Base-by-base conservation (phyloP, 306 rosid species). In the Notholithocarpus densiflorus region DNA sequence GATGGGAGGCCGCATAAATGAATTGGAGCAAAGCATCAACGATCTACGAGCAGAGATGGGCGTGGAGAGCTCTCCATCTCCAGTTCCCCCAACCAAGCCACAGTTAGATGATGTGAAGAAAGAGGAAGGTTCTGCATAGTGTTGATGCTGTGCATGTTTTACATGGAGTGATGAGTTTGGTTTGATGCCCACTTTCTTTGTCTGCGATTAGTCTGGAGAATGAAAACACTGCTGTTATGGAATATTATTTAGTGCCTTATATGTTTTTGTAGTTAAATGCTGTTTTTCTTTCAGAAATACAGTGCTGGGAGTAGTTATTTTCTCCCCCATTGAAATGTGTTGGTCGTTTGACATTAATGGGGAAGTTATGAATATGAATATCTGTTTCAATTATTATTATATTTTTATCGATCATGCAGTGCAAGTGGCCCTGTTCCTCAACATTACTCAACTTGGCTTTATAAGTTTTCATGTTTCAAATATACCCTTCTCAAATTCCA, bases 21-120 rank as follows among this genome's bases (percentile, higher is more conserved):
- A 96, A 79, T 78, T 96, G 96, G 99, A 96, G 88, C 89, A 87
- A 72, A 96, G 98, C 91, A 88, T 96, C 82, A 91, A 84, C 5
- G 98, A 96, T 69, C 82, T 96, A 32, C 90, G 88, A 82, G 78
- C 92, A 53, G 99, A 95, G 88, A 95, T 95, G 94, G 99, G 99
- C n/a, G 91, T 93, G 32, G 99, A 95, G 89, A 71, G 91, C 79
- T 89, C 97, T 71, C 95, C 97, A 40, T 87, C 95, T 57, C 97
- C 97, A 8, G 45, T 34, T 55, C 62, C 88, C 37, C 73, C 89
- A 6, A 78, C 86, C 48, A 89, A 88, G 84, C 75, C 92, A 60
- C 79, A 70, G 74, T 84, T 80, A 64, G 92, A 87, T 78, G 98
- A 87, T 23, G 62, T 2, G 59, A 88, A 73, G 87, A 86, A 84